phyloP scores from a whole-genome alignment of 371 early-diverging fungal species.

The Fennellomyces sp. region DNA sequence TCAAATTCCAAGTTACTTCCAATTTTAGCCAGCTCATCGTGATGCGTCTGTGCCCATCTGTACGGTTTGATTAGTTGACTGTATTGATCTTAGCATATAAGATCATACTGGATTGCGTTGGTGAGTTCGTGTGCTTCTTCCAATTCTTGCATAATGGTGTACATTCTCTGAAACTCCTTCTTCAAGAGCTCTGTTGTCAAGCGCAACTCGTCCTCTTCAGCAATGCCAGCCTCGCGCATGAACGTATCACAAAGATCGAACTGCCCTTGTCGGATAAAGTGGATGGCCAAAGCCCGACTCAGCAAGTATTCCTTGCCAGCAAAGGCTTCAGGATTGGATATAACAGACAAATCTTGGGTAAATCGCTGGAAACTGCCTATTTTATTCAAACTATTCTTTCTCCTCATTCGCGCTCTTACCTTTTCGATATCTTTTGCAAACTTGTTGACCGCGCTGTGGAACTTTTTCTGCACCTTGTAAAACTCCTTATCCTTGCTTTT shows the following conservation, averaged over 20 bases:
- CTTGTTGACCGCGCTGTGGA: conserved; percentile 59
- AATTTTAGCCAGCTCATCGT: conserved; percentile 55
- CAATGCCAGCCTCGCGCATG: conserved; percentile 46
- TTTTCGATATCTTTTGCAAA: conserved; percentile 78
- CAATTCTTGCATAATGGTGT: conserved; percentile 31
- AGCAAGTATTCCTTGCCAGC: conserved; percentile 65
- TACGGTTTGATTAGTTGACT: no score
- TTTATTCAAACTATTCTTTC: background rate
- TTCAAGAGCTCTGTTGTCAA: conserved; percentile 33
- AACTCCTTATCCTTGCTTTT: conserved; percentile 17
- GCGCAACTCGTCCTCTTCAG: conserved; percentile 30
- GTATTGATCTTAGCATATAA: background rate
- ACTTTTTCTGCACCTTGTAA: conserved; percentile 65
- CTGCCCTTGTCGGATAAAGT: conserved; percentile 89
- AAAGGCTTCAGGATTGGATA: conserved; percentile 71
- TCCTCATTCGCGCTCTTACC: conserved; percentile 41
- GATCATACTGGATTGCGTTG: conserved; percentile 29
- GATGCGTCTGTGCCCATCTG: conserved; percentile 76
- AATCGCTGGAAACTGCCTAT: conserved; percentile 51
- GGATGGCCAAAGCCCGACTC: conserved; percentile 64
- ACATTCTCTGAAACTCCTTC: conserved; percentile 41
- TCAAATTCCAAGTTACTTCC: conserved; percentile 84
- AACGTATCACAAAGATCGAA: conserved; percentile 76
- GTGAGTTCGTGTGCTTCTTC: conserved; percentile 28
- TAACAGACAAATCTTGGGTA: conserved; percentile 60